Evolutionary conservation across 2,329 filamentous ascomycete species (phyloP).

Genomic region (Alternaria metachromatica): DNA sequence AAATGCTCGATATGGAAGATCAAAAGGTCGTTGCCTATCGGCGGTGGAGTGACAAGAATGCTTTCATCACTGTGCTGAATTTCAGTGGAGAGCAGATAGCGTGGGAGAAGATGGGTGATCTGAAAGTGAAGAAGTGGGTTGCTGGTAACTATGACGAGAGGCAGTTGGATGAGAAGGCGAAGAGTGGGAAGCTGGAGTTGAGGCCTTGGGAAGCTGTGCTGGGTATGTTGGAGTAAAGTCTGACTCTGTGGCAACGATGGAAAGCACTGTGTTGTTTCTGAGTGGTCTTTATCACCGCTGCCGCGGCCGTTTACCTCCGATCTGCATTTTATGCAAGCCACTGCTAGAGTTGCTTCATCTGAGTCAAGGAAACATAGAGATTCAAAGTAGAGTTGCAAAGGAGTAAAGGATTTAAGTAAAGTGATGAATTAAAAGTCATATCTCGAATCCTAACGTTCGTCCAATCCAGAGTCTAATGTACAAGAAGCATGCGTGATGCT

Average conservation of each 20-base stretch:
- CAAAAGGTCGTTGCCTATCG: constrained; percentile 40
- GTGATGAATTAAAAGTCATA: not conserved
- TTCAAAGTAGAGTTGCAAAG: not conserved
- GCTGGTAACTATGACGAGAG: constrained; percentile 46
- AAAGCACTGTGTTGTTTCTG: not conserved
- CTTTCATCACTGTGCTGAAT: constrained; percentile 44
- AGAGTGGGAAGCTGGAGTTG: constrained; percentile 30
- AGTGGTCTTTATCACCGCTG: too few relatives aligned
- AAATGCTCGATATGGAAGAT: constrained; percentile 59
- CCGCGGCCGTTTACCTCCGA: too few relatives aligned
- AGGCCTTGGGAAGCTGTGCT: constrained; percentile 47
- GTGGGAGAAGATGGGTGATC: constrained; percentile 36
- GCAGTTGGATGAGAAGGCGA: constrained; percentile 25
- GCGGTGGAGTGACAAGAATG: constrained; percentile 36
- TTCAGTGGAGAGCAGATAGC: constrained; percentile 36
- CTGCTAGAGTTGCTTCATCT: not conserved
- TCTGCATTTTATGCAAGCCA: too few relatives aligned
- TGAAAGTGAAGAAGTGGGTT: constrained; percentile 45
- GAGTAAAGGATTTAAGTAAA: not conserved
- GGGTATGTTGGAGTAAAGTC: constrained; percentile 24
- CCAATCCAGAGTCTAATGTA: not conserved
- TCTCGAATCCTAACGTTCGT: not conserved
- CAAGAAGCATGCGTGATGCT: not conserved
- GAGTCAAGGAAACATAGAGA: not conserved
- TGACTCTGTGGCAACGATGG: not conserved